Evolutionary conservation across 2,329 filamentous ascomycete species (phyloP), one percentile per base, ranked within the genome.

Genomic region (Berkeleyomyces rouxiae): DNA sequence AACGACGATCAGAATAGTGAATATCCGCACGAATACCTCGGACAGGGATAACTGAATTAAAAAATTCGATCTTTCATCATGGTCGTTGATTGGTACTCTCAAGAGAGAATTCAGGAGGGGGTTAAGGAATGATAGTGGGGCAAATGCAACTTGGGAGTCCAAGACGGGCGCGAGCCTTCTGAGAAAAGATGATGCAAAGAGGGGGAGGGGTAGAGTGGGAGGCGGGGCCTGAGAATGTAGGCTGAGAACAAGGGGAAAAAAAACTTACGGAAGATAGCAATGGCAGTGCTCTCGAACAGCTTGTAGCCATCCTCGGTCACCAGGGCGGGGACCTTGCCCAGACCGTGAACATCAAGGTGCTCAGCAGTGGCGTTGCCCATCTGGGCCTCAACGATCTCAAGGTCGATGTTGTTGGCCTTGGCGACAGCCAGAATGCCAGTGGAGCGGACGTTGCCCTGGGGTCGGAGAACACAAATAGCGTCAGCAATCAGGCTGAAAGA

Each of bases 231-330:
- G 64, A 65, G 64, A 67, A 66, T 46, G 62, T 42, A 65, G 43
- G 61, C 44, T 57, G 61, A 61, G 63, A 84, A 64, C 36, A 39
- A 39, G 23, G 13, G 67, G 66, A 65, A 67, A 58, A 62, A 39
- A 63, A 53, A 90, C 92, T 72, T 88, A 99, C 93, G 79, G 82
- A 97, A 99, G 80, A 99, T 88, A 74, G 90, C 89, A 72, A 99
- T 92, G 76, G 93, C 93, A 71, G 97, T 91, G 77, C 76, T 81
- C 85, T 99, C 93, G 67, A 83, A 86, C 70, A 99, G 84, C 71
- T 84, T 79, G 78, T 88, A 97, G 76, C 91, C 92, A 77, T 99
- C 93, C 72, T 85, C 81, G 74, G 91, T 91, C 71, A 92, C 82
- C 74, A 99, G 97, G 72, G 90, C 87, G 68, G 93, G 93, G 72